Evolutionary conservation across 148 eudicot genomes (phyloP), one percentile per base, ranked within the genome.

Genomic region (Mesembryanthemum crystallinum): DNA sequence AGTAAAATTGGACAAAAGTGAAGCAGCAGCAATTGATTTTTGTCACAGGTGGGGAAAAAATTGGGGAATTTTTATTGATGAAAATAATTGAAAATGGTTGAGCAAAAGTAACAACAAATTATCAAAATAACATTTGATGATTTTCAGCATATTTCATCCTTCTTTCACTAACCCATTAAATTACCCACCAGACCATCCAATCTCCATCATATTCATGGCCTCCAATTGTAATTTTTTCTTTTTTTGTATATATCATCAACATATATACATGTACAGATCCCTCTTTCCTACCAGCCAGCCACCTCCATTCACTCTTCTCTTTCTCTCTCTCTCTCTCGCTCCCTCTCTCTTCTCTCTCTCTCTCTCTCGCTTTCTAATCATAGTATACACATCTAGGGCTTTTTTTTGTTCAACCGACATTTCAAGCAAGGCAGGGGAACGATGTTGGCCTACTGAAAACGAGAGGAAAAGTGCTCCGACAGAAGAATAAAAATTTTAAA

Each of bases 201-300:
- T 76, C 69, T 74, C 68, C 77, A 62, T 70, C 69, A 73, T 60
- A 39, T 30, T 21, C 74, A 61, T 37, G 72, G 72, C 76, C 76
- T 64, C 71, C 71, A 81, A 72, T 76, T 76, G 72, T 80, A 64
- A 17, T 71, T 68, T 75, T 54, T 54, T 54, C 5, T 57, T 73
- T 74, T 70, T 69, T 74, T 80, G 85, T 83, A 85, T 79, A 81
- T 85, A 81, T 85, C 81, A 74, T 85, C 80, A 75, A 81, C 80
- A 85, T 85, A 85, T 87, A 83, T 75, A 85, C 86, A 87, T 81
- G 75, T 78, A 82, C 87, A 84, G 64, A 82, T 74, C 83, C 86
- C 80, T 47, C 72, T 74, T 64, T 68, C 37, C 86, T 76, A 79
- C 73, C 76, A 76, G 67, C 81, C 76, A 25, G 21, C 80, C 54